Base-by-base conservation (phyloP, 148 eudicot species). In the Vaccinium darrowii region DNA sequence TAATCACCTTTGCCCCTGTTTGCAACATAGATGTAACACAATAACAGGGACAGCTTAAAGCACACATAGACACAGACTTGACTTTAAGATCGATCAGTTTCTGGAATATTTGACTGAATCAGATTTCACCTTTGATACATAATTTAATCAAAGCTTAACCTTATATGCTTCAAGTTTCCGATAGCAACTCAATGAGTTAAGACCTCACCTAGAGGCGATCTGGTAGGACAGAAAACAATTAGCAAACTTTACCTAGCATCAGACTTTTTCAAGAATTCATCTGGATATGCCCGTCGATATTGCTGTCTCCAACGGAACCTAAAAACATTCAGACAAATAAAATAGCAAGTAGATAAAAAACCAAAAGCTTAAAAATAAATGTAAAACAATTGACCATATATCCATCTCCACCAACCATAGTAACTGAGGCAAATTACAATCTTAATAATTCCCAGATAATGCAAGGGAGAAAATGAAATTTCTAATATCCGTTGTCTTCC, bases 271-370 rank as follows among this genome's bases (percentile, higher is more conserved):
- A 93, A 87, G 88, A 95, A 97, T 72, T 92, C 91, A 58, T 95
- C 99, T 5, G 98, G 98, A 84, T 93, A 95, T 79, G 75, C 87
- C 74, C 94, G 89, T 63, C 94, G 88, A 89, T 89, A 97, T 83
- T 95, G 99, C 78, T 94, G 98, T 65, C 90, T 85, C 98, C 99
- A 97, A 33, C 96, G 94, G 76, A 88, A 94, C 91, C 99, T 97
- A 87, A 79, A 84, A 73, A 75, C 43, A 67, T 63, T 57, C 76
- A 77, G 77, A 27, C 47, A 18, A 84, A 51, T 58, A 82, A 82
- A 74, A 3, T n/a, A 39, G 47, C 7, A 52, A 50, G 49, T 47
- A 51, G 63, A 53, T 30, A 30, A 30, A 30, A 33, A 33, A 33
- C 1, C 36, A 33, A 33, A 33, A 33, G 36, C 36, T 53, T 1